Evolutionary conservation across 2,329 filamentous ascomycete genomes (phyloP).

Genomic region (Colletotrichum musicola): DNA sequence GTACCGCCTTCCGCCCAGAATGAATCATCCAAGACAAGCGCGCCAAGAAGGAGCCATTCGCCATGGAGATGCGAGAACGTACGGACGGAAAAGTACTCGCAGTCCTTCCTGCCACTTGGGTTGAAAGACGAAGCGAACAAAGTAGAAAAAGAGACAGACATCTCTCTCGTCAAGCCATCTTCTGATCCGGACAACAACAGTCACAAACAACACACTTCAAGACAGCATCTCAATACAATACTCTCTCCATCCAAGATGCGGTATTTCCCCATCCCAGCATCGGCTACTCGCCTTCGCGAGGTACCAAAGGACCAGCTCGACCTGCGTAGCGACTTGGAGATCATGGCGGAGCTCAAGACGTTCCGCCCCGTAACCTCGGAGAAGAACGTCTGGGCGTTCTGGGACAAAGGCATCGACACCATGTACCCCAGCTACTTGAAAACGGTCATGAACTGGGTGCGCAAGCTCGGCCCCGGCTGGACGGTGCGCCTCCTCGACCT

Average conservation of each 20-base stretch:
- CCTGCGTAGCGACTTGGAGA: conserved; percentile 48
- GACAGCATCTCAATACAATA: not conserved
- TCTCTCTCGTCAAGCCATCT: too few species aligned
- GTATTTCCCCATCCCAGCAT: conserved; percentile 42
- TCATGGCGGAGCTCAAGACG: conserved; percentile 45
- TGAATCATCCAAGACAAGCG: too few species aligned
- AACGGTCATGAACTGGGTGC: conserved; percentile 57
- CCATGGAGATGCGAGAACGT: too few species aligned
- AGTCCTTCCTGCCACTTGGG: too few species aligned
- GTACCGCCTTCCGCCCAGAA: too few species aligned
- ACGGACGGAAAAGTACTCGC: too few species aligned
- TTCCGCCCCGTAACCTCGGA: conserved; percentile 52
- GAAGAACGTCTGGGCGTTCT: conserved; percentile 61
- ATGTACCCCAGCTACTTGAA: conserved; percentile 54
- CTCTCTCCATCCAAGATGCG: not conserved
- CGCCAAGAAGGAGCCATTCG: too few species aligned
- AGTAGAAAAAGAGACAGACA: too few species aligned
- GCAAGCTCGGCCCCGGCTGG: conserved; percentile 54
- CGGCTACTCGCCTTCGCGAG: conserved; percentile 41
- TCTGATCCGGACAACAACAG: not conserved
- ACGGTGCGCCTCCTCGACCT: conserved; percentile 55
- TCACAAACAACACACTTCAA: not conserved
- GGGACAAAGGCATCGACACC: conserved; percentile 52
- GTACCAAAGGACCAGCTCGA: conserved; percentile 43
- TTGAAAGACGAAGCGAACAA: too few species aligned